Base-by-base conservation (phyloP, 306 rosid genomes). In the Prunus armeniaca region DNA sequence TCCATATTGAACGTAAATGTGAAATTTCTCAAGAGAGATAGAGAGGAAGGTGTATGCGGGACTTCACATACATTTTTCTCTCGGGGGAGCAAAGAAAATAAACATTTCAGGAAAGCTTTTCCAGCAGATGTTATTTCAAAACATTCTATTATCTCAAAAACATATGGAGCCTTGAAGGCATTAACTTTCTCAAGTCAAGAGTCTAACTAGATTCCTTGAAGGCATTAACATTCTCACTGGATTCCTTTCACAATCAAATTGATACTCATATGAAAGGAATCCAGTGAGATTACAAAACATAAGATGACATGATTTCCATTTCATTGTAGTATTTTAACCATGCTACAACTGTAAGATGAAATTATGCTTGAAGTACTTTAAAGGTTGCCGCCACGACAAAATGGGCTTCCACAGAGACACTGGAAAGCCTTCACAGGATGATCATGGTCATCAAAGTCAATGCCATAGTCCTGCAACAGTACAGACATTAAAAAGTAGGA, bases 381-480 rank as follows among this genome's bases (percentile, higher is more conserved):
- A 46, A 17, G 18, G n/a, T 65, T 7, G 11, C 71, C 22, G 65
- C 38, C 71, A 74, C 76, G 76, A 54, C 84, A 81, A 5, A n/a
- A 28, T 64, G 41, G 2, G 24, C 84, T 71, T 51, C 80, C 68
- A 65, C 80, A 81, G 1, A 41, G 63, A 71, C 77, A 76, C 11
- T 15, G 17, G 49, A 81, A 81, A 22, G 65, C 69, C 27, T 47
- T 76, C 56, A 45, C 19, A 5, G 69, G 67, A 45, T 70, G 73
- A 46, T 76, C 69, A 5, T 4, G 62, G 69, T 81, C 80, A 6
- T 65, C 6, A 41, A 81, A 81, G 34, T 71, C 74, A 65, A 76
- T 65, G 64, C 84, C 84, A 65, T 81, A 81, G 60, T 81, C 81
- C 84, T 81, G 84, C 77, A 66, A 55, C 6, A 45, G 50, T 38